Evolutionary conservation across 2,329 filamentous ascomycete genomes (phyloP).

Genomic region (Tetracladium maxilliforme): DNA sequence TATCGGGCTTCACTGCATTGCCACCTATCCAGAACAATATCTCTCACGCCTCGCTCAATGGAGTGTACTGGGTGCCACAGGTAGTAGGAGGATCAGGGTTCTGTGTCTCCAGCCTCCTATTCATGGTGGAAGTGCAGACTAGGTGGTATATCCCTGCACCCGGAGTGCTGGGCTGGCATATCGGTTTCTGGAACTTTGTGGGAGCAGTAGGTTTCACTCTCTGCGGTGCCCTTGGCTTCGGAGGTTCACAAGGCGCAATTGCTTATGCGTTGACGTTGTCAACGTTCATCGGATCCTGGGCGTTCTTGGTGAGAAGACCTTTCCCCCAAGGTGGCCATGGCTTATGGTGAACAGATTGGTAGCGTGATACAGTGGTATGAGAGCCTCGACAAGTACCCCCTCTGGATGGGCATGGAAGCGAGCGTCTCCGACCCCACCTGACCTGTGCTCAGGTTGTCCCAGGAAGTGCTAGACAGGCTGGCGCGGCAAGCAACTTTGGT

Average conservation of each 20-base stretch:
- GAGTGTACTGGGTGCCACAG: constrained; percentile 47
- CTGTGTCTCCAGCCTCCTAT: constrained; percentile 39
- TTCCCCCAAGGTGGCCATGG: no score
- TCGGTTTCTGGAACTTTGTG: constrained; percentile 50
- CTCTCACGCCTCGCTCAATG: constrained; percentile 27
- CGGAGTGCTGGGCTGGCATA: constrained; percentile 47
- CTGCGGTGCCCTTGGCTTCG: constrained; percentile 41
- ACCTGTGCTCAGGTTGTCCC: no score
- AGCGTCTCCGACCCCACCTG: no score
- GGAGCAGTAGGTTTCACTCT: constrained; percentile 49
- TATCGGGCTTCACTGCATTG: constrained; percentile 43
- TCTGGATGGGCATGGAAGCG: no score
- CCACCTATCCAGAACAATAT: constrained; percentile 38
- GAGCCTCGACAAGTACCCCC: constrained; percentile 29
- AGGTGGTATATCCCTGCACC: constrained; percentile 46
- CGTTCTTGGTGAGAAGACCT: no score
- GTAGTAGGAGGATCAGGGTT: constrained; percentile 49
- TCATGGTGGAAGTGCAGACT: constrained; percentile 52
- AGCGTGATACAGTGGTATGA: constrained; percentile 32
- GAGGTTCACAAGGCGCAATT: constrained; percentile 19
- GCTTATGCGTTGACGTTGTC: constrained; percentile 32
- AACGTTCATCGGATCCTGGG: constrained; percentile 33
- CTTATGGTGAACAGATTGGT: no score
- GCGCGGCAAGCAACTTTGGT: no score
- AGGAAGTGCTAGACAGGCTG: no score